Evolutionary conservation across 805 yeast genomes (phyloP), one percentile per base, ranked within the genome.

Genomic region (Scheffersomyces ergatensis): DNA sequence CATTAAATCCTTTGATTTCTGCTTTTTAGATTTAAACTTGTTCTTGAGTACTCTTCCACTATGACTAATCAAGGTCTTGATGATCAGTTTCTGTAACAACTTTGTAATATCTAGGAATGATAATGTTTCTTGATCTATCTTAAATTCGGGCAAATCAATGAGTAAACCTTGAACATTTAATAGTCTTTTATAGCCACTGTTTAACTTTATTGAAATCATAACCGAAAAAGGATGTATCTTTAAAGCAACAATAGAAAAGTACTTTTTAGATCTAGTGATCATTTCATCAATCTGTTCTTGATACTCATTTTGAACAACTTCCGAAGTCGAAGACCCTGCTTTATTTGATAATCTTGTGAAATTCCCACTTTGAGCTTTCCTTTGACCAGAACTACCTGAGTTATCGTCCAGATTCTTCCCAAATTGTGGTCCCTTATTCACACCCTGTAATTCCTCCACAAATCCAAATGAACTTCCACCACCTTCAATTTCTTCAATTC

Each of bases 261-360:
- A 87, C 42, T 77, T 78, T 20, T 86, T 77, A 0, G 97, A 88
- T 36, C 97, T 67, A 34, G 70, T 63, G 4, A 89, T 63, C 96
- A 92, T 89, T 47, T 78, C 75, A 19, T 78, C 59, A 17, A 67
- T 53, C 16, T 69, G 58, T 17, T 54, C 55, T 35, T 61, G 58
- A 21, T 54, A 42, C 3, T 24, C 32, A 18, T 33, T 16, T 2
- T 26, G 36, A 7, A n/a, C 12, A 17, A 6, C 4, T 20, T 17
- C 30, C 12, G 29, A 18, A 18, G 23, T 17, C 6, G 27, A 33
- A 15, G 8, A 5, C 6, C n/a, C 8, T 8, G 5, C 19, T 20
- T 24, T 27, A 12, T 26, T 4, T 23, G 33, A 26, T 24, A 38
- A 36, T 31, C 37, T 21, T 27, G 31, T 44, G 13, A 30, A n/a